phyloP scores from a whole-genome alignment of 306 rosid genomes.

The Quercus rubra region DNA sequence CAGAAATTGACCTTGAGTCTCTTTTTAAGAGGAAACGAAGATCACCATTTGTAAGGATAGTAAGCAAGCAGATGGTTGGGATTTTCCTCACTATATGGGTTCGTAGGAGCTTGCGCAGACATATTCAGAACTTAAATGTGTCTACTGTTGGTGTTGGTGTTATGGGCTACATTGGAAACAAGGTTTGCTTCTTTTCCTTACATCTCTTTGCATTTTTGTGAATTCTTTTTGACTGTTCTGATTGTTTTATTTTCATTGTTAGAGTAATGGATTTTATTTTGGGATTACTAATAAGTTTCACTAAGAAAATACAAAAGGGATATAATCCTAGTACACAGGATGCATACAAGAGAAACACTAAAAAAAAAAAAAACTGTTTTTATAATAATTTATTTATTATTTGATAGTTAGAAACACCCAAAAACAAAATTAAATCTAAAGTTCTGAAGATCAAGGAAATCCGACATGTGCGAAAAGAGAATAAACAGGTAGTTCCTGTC shows the following conservation, averaged over 20 bases:
- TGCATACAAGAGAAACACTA: too few species aligned
- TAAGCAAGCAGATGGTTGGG: slow-evolving; percentile 97
- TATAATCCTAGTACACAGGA: too few species aligned
- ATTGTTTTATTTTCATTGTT: background rate
- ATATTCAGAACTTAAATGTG: slow-evolving; percentile 82
- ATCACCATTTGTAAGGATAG: slow-evolving; percentile 73
- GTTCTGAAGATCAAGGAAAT: too few species aligned
- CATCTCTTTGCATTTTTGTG: background rate
- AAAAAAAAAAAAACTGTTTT: too few species aligned
- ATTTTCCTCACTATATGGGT: slow-evolving; percentile 85
- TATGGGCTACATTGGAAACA: slow-evolving; percentile 98
- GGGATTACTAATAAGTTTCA: background rate
- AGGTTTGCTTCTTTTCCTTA: slow-evolving; percentile 48
- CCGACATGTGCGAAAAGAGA: too few species aligned
- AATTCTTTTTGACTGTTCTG: background rate
- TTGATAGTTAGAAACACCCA: too few species aligned
- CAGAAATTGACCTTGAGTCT: slow-evolving; percentile 74
- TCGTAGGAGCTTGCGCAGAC: slow-evolving; percentile 79
- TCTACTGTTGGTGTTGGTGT: slow-evolving; percentile 97
- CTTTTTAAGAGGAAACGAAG: slow-evolving; percentile 75
- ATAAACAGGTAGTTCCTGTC: too few species aligned
- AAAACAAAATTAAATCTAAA: too few species aligned
- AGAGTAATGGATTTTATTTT: background rate
- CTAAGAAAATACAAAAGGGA: too few species aligned
- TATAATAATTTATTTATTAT: too few species aligned